Evolutionary conservation across 345 rosid genomes (phyloP).

Genomic region (Eucalyptus regnans): DNA sequence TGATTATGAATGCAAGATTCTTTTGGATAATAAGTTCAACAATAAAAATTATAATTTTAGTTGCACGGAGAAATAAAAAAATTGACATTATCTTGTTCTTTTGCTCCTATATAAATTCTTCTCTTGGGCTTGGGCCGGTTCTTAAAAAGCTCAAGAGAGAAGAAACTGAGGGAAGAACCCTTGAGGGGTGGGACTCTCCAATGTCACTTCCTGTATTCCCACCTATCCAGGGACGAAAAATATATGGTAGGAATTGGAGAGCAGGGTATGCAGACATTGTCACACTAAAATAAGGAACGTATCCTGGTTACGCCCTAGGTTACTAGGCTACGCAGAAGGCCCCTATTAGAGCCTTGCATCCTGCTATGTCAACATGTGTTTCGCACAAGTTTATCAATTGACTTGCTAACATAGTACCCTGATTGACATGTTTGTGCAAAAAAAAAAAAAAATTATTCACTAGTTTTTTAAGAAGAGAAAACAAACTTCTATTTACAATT

Average conservation of each 20-base stretch:
- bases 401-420: too few relatives aligned
- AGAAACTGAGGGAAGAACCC: too few relatives aligned
- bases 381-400: too few relatives aligned
- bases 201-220: too few relatives aligned
- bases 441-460: neutral
- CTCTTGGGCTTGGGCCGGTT: rapidly evolving
- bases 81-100: neutral
- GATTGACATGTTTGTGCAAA: too few relatives aligned
- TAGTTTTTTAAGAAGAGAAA: neutral
- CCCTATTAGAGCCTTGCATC: too few relatives aligned
- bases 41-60: neutral
- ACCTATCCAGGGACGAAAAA: too few relatives aligned
- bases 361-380: rapidly evolving
- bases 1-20: neutral
- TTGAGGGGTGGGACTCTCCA: too few relatives aligned
- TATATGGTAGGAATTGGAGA: too few relatives aligned
- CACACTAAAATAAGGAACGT: rapidly evolving
- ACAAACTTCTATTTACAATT: neutral
- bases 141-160: too few relatives aligned
- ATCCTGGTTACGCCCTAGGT: rapidly evolving
- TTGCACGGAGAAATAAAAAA: neutral
- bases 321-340: too few relatives aligned
- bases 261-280: too few relatives aligned
- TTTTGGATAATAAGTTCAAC: neutral
- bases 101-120: neutral